Evolutionary conservation across 2,329 filamentous ascomycete species (phyloP), one percentile per base, ranked within the genome.

Genomic region (Paecilomyces dactylethromorphus): DNA sequence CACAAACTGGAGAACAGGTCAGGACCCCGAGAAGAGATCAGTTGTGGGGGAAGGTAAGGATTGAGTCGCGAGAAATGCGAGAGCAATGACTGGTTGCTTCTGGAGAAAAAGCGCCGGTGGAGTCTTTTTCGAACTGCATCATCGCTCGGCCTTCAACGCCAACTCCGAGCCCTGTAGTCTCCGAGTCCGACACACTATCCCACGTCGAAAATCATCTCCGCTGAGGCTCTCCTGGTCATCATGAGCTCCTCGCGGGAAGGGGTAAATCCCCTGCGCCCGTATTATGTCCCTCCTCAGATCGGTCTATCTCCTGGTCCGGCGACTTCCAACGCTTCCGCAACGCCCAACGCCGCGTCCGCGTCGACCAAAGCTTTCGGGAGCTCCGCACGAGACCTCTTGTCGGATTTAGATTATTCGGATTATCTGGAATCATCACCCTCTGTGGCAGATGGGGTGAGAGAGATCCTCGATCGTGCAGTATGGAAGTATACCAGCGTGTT

Each of bases 401-500:
- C 88, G 56, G 93, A 97, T 71, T 82, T 97, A 63, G 93, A 97
- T 77, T 96, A 96, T 80, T 89, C 90, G 65, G 90, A 92, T 65
- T 95, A 95, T 73, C 79, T 96, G 22, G 91, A 95, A 59, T 80
- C 84, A 22, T 90, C 89, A 29, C 90, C 89, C 0, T 90, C 90
- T 0, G 82, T 87, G 29, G 82, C 91, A 11, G 88, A 90, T 65
- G 89, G 89, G 63, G 80, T 88, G 51, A 90, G 89, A 71, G 87
- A 88, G 62, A 78, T 96, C 61, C 71, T 96, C 54, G 92, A 97
- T 71, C 88, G 92, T 72, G 85, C 94, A 64, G 72, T 96, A 74
- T 95, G 92, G 87, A 93, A 94, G 71, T 99, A 99, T 77, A 89
- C 88, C 13, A 91, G 88, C 59, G 87, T 96, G 24, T 76, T 97